Percentiles rank a stretch among this genome's conserved stretches.
Conservation (phyloP, 2,329 filamentous ascomycete species). For the Curvularia verruculosa region DNA sequence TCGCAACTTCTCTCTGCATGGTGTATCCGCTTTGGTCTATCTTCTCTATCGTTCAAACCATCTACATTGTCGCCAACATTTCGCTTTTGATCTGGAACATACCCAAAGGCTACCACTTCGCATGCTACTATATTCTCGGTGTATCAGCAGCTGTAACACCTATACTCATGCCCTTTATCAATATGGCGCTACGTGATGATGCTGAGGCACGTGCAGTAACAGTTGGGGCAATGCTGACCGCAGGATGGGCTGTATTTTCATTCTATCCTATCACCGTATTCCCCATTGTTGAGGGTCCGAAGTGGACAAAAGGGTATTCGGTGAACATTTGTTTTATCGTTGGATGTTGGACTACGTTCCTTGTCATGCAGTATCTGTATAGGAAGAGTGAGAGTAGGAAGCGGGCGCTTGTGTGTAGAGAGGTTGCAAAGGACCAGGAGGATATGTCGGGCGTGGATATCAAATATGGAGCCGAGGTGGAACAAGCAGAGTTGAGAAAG, state of each 20-base stretch:
- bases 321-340: slow-evolving; percentile 56
- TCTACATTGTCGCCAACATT: slow-evolving; percentile 53
- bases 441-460: slow-evolving; percentile 27
- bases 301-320: slow-evolving; percentile 58
- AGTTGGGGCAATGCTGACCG: slow-evolving; percentile 54
- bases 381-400: slow-evolving; percentile 38
- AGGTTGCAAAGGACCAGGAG: slow-evolving; percentile 35
- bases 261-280: slow-evolving; percentile 47
- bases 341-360: slow-evolving; percentile 53
- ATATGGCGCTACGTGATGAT: slow-evolving; percentile 49
- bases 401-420: slow-evolving; percentile 13
- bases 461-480: slow-evolving; percentile 29
- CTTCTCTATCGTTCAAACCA: slow-evolving; percentile 51
- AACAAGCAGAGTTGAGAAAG: slow-evolving; percentile 28
- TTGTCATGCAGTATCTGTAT: slow-evolving; percentile 49
- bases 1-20: slow-evolving; percentile 58
- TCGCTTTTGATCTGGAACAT: slow-evolving; percentile 59
- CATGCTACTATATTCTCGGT: slow-evolving; percentile 46
- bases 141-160: slow-evolving; percentile 45
- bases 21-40: slow-evolving; percentile 59
- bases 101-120: slow-evolving; percentile 52
- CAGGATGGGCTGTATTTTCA: slow-evolving; percentile 44
- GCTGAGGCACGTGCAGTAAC: slow-evolving; percentile 59
- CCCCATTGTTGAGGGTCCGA: slow-evolving; percentile 47
- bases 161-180: slow-evolving; percentile 48